phyloP scores from a whole-genome alignment of 805 yeast species.

The Saccharomycopsis microspora region DNA sequence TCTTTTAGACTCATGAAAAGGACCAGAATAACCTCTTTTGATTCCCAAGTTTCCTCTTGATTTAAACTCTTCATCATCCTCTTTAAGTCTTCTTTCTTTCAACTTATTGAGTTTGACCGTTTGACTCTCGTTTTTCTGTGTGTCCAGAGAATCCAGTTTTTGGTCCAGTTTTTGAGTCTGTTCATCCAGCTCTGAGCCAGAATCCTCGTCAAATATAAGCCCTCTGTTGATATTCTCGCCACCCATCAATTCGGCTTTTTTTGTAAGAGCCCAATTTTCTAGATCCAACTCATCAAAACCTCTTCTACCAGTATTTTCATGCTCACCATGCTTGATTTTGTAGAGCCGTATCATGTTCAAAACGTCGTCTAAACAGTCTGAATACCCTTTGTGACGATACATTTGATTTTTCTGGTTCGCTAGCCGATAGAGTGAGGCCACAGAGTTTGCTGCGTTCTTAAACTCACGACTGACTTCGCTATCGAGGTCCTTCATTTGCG shows the following conservation, averaged over 20 bases:
- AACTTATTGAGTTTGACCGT: not conserved
- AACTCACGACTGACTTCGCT: slow-evolving; percentile 50
- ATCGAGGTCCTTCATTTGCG: slow-evolving; percentile 35
- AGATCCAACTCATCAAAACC: slow-evolving; percentile 29
- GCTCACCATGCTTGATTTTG: not conserved
- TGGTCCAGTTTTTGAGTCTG: not conserved
- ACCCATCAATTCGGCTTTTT: slow-evolving; percentile 30
- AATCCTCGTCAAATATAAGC: slow-evolving; percentile 3
- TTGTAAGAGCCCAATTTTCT: slow-evolving; percentile 41
- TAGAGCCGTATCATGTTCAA: slow-evolving; percentile 26
- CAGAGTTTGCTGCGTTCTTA: slow-evolving; percentile 60
- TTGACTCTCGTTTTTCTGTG: not conserved
- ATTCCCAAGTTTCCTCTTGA: slow-evolving; percentile 6
- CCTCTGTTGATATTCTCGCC: slow-evolving; percentile 16
- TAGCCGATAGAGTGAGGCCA: slow-evolving; percentile 53
- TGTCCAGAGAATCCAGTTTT: not conserved
- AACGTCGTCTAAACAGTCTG: slow-evolving; percentile 50
- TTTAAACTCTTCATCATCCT: slow-evolving; percentile 7
- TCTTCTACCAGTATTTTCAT: not conserved
- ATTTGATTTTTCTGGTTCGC: slow-evolving; percentile 41
- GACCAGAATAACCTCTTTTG: not conserved
- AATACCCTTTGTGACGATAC: slow-evolving; percentile 44
- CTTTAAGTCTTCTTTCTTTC: slow-evolving; percentile 4
- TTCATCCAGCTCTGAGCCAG: not conserved
- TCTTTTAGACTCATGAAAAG: not conserved